Percentiles rank a stretch among this genome's conserved stretches.
These are phyloP conservation scores for Aspergillus mulundensis DNA, from an alignment of 495 filamentous ascomycete species.

Conservation along the genomic window DNA sequence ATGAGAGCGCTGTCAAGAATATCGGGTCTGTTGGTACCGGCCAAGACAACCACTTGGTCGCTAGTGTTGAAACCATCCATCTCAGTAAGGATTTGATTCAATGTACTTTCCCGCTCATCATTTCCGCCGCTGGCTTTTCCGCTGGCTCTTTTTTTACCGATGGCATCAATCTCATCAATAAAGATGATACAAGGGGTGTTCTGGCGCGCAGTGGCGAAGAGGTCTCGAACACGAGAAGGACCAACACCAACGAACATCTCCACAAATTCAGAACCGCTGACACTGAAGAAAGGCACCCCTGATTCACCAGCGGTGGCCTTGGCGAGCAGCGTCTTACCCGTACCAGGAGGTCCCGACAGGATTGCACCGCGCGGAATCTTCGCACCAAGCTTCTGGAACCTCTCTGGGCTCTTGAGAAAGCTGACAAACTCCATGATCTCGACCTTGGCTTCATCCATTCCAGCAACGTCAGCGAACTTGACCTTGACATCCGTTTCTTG, in stretches of 20 bases:
- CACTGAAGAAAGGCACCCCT: constrained; percentile 95
- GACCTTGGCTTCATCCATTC: constrained; percentile 96
- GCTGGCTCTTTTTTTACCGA: constrained; percentile 83
- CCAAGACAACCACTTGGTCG: constrained; percentile 96
- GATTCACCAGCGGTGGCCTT: constrained; percentile 98
- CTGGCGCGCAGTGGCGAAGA: constrained; percentile 92
- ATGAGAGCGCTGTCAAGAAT: constrained; percentile 92
- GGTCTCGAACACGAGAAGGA: constrained; percentile 87
- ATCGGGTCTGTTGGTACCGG: constrained; percentile 92
- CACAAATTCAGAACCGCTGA: constrained; percentile 97
- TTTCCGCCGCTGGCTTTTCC: constrained; percentile 80
- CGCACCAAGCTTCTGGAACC: constrained; percentile 87
- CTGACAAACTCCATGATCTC: constrained; percentile 99
- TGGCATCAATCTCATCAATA: constrained; percentile 98
- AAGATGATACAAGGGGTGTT: constrained; percentile 98
- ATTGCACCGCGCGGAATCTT: constrained; percentile 98
- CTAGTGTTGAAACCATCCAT: constrained; percentile 99
- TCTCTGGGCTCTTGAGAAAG: constrained; percentile 86
- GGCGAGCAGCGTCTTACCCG: constrained; percentile 94
- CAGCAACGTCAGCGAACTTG: constrained; percentile 95
- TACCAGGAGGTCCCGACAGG: constrained; percentile 92
- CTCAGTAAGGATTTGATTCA: constrained; percentile 97
- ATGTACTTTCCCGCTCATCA: constrained; percentile 91
- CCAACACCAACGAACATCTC: constrained; percentile 99
- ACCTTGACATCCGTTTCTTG: constrained; percentile 93